Evolutionary conservation across 345 rosid species (phyloP).

Genomic region (Corymbia maculata): DNA sequence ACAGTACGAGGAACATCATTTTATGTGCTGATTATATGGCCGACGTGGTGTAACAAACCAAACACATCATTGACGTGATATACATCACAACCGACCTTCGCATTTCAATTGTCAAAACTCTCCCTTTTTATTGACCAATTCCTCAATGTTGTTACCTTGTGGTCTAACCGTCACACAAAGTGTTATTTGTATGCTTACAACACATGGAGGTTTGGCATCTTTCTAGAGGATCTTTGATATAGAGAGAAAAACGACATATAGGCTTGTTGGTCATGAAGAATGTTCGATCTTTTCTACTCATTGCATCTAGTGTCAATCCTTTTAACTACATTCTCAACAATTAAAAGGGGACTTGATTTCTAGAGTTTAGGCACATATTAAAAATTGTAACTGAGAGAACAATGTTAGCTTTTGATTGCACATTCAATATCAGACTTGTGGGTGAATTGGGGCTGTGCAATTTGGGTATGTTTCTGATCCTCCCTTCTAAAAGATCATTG

Average conservation of each 20-base stretch:
- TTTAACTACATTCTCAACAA: not conserved
- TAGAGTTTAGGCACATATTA: not conserved
- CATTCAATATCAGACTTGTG: not conserved
- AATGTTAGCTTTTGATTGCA: too few species aligned
- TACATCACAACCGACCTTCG: not conserved
- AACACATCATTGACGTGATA: not conserved
- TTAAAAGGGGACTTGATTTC: not conserved
- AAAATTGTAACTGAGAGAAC: too few species aligned
- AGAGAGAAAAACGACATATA: not conserved
- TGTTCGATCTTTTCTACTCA: not conserved
- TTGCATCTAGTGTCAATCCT: not conserved
- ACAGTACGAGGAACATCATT: not conserved
- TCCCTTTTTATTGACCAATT: not conserved
- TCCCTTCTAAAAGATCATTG: not conserved
- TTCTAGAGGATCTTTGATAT: not conserved
- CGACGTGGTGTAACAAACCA: not conserved
- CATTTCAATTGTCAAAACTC: not conserved
- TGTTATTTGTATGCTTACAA: not conserved
- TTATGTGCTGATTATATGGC: not conserved
- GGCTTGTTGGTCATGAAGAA: not conserved
- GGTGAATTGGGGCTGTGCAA: not conserved
- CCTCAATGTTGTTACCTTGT: not conserved
- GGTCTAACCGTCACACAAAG: not conserved
- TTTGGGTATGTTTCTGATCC: not conserved
- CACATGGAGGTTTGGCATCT: not conserved